Evolutionary conservation across 148 eudicot species (phyloP).

Genomic region (Heliosperma pusillum): DNA sequence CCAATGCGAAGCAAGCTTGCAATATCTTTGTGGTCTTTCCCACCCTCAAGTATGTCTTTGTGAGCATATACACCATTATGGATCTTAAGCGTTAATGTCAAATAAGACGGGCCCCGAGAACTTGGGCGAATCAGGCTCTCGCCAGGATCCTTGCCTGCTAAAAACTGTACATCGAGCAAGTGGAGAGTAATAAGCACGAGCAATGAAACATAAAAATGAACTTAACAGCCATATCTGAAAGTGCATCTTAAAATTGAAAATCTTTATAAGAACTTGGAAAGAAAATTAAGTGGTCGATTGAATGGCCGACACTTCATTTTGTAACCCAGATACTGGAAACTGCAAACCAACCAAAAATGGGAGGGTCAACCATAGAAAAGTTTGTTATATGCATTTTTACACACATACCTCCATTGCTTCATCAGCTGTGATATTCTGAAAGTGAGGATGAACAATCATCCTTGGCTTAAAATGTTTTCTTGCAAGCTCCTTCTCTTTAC

Average conservation of each 20-base stretch:
- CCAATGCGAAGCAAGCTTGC: conserved; percentile 91
- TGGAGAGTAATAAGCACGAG: conserved; percentile 13
- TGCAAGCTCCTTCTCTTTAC: conserved; percentile 80
- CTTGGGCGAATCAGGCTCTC: conserved; percentile 91
- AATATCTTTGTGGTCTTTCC: conserved; percentile 90
- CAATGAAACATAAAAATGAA: neutral
- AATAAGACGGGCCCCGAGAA: conserved; percentile 79
- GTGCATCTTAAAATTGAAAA: neutral
- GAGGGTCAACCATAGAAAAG: neutral
- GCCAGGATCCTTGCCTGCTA: conserved; percentile 83
- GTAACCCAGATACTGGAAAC: neutral
- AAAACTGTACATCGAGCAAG: conserved; percentile 41
- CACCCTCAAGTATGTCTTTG: conserved; percentile 86
- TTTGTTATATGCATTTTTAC: neutral
- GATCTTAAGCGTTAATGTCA: conserved; percentile 81
- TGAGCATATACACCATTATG: conserved; percentile 89
- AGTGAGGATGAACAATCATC: conserved; percentile 92
- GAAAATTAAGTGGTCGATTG: neutral
- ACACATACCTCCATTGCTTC: conserved; percentile 80
- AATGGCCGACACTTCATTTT: neutral
- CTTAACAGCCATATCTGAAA: neutral
- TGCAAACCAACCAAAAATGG: neutral
- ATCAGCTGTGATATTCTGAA: conserved; percentile 86
- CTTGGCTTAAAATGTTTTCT: conserved; percentile 88
- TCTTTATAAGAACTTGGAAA: neutral